phyloP scores from a whole-genome alignment of 2,329 filamentous ascomycete species.

The Karstenula rhodostoma region DNA sequence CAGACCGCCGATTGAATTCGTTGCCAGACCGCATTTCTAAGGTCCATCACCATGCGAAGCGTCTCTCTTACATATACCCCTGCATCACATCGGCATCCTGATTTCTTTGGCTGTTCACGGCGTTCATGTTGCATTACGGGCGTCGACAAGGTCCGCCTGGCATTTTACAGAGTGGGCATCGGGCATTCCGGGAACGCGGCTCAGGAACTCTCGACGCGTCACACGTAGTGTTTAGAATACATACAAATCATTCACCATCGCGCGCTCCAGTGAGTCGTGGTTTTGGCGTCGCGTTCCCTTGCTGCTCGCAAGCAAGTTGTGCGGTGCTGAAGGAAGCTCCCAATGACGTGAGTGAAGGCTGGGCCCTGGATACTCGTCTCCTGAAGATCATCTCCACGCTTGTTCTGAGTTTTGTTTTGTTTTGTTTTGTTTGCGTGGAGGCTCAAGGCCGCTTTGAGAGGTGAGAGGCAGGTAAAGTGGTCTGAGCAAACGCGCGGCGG shows the following conservation, averaged over 20 bases:
- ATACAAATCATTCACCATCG: background rate
- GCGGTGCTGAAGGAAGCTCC: background rate
- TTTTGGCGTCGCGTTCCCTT: background rate
- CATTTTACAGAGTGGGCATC: background rate
- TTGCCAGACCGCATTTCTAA: slow-evolving; percentile 15
- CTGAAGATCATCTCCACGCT: background rate
- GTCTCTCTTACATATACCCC: slow-evolving; percentile 9
- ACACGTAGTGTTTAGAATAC: background rate
- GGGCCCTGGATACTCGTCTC: background rate
- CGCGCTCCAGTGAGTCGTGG: background rate
- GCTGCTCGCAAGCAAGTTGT: background rate
- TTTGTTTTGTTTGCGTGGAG: background rate
- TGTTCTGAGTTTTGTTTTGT: too few species aligned
- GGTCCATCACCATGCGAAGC: background rate
- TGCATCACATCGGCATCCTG: slow-evolving; percentile 7
- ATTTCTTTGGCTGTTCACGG: background rate
- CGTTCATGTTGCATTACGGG: slow-evolving; percentile 13
- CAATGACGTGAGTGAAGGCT: background rate
- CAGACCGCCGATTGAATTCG: slow-evolving; percentile 15
- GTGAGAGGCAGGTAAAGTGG: too few species aligned
- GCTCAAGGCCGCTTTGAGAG: background rate
- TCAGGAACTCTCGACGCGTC: background rate
- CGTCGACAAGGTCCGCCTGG: slow-evolving; percentile 9
- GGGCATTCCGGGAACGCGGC: background rate
- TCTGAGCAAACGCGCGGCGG: too few species aligned